Base-by-base conservation (phyloP, 345 rosid genomes). In the Eucalyptus cladocalyx region DNA sequence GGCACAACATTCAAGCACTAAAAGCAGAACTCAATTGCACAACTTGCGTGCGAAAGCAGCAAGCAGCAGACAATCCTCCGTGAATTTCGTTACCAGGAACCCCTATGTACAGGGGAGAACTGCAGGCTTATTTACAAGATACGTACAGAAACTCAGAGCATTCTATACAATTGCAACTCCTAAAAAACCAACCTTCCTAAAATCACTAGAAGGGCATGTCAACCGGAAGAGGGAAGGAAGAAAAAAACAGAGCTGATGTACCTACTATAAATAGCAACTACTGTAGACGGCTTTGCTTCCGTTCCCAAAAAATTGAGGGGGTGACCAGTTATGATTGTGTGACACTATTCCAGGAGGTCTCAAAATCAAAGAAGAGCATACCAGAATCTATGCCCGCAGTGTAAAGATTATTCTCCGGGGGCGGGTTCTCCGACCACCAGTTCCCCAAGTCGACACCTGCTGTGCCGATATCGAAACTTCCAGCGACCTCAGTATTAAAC, bases 341-440 rank as follows among this genome's bases (percentile, higher is more conserved):
- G 87, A 89, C 54, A 80, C 88, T 89, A 88, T 91, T 89, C 94
- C 91, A 92, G 87, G 94, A 89, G 86, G 88, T 89, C 56, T 92
- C 96, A 87, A 92, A 91, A 90, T 95, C 93, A 6, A 92, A 92
- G 3, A 72, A 92, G 14, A 86, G 85, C 91, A 91, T 87, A 90
- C 92, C 94, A 62, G 90, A 69, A 83, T 95, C 96, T 83, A 91
- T 54, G 54, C 90, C 90, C 9, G 80, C 24, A 87, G 93, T 45
- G 58, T 87, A 76, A 43, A 90, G 93, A 15, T 89, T 48, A 28
- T 67, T 85, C 85, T 89, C 90, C 8, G 86, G 91, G 42, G 88
- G 88, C 32, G 69, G 89, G 86, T 87, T 86, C 56, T 90, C 94
- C 3, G 81, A 54, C 88, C 90, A 87, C 93, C 91, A 92, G 91